phyloP scores from a whole-genome alignment of 148 eudicot genomes.

The Bassia scoparia region DNA sequence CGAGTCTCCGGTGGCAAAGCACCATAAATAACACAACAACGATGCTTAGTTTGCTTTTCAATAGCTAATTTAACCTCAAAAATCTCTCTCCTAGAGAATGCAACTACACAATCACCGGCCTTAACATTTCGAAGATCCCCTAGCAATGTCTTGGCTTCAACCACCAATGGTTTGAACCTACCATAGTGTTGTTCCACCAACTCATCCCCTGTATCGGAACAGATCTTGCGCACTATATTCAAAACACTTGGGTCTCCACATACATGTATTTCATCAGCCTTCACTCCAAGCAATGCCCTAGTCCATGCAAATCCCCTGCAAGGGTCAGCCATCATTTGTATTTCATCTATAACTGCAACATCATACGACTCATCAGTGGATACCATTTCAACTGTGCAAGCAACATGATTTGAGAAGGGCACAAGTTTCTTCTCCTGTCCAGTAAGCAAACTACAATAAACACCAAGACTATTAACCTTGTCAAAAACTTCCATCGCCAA shows the following conservation, averaged over 20 bases:
- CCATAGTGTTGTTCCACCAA: constrained; percentile 72
- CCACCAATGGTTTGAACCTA: constrained; percentile 88
- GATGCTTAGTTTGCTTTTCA: constrained; percentile 81
- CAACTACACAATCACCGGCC: constrained; percentile 95
- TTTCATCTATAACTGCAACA: constrained; percentile 94
- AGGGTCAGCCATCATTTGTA: constrained; percentile 90
- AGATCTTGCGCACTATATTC: constrained; percentile 67
- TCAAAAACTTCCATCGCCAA: constrained; percentile 98
- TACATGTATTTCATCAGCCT: constrained; percentile 93
- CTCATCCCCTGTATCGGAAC: constrained; percentile 85
- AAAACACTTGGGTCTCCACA: constrained; percentile 98
- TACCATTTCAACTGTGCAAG: constrained; percentile 98
- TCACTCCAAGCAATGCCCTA: constrained; percentile 84
- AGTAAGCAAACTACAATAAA: constrained; percentile 85
- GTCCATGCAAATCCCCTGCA: constrained; percentile 94
- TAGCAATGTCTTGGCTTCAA: constrained; percentile 88
- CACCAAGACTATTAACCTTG: constrained; percentile 72
- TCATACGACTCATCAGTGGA: constrained; percentile 80
- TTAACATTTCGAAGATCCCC: constrained; percentile 78
- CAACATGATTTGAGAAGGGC: constrained; percentile 78
- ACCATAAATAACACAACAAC: constrained; percentile 94
- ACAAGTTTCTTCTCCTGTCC: constrained; percentile 90
- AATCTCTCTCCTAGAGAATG: constrained; percentile 95
- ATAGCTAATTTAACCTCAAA: constrained; percentile 92
- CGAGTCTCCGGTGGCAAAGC: constrained; percentile 99